phyloP scores from a whole-genome alignment of 192 early-diverging fungal genomes.

The Dimargaris cristalligena region DNA sequence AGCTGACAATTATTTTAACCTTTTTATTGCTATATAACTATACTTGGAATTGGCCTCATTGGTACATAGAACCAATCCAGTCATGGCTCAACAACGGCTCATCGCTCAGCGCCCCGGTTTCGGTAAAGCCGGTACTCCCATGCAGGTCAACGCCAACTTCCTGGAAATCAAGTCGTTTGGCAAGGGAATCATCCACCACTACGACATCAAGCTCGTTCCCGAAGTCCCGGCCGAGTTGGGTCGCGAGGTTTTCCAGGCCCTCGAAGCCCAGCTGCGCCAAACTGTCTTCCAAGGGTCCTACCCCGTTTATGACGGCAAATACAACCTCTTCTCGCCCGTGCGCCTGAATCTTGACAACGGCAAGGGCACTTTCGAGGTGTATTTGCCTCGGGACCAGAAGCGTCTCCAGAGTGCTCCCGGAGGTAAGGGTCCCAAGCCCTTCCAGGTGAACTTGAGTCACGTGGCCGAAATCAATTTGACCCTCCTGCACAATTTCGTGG shows the following conservation, averaged over 20 bases:
- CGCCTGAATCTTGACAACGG: constrained; percentile 36
- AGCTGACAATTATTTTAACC: too few species aligned
- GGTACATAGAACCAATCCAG: too few species aligned
- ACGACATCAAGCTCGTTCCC: constrained; percentile 59
- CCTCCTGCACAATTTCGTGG: constrained; percentile 16
- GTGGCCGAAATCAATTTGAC: constrained; percentile 38
- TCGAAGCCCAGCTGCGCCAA: constrained; percentile 31
- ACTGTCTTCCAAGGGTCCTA: constrained; percentile 37
- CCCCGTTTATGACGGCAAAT: constrained; percentile 72
- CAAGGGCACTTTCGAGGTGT: constrained; percentile 36
- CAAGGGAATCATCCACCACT: constrained; percentile 60
- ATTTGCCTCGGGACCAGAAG: background rate
- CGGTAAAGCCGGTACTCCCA: constrained; percentile 26
- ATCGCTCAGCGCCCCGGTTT: constrained; percentile 24
- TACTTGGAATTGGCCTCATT: too few species aligned
- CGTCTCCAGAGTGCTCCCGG: constrained; percentile 11
- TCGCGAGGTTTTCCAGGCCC: constrained; percentile 47
- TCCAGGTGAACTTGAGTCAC: constrained; percentile 34
- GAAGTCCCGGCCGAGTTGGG: constrained; percentile 63
- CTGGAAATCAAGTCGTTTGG: constrained; percentile 55
- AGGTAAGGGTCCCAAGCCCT: constrained; percentile 29
- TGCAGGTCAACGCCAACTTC: constrained; percentile 49
- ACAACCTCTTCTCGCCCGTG: constrained; percentile 52
- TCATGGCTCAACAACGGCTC: background rate
- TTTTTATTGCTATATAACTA: too few species aligned